phyloP scores from a whole-genome alignment of 345 rosid genomes.

The Psidium guajava region DNA sequence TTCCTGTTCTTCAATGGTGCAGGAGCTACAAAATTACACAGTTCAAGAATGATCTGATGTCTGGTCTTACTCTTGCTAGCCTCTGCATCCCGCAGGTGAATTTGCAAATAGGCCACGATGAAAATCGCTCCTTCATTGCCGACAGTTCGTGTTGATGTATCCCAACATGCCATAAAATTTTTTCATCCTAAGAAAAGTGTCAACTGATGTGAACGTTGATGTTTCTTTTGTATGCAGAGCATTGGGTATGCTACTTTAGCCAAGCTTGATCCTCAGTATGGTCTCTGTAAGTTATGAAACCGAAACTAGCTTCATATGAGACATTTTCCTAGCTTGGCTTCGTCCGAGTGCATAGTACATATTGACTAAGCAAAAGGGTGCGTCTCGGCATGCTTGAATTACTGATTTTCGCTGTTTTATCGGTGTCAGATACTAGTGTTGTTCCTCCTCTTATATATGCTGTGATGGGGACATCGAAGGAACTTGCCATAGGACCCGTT shows the following conservation, averaged over 20 bases:
- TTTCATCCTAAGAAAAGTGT: background rate
- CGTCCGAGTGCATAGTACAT: background rate
- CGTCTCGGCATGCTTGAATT: background rate
- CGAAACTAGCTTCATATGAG: background rate
- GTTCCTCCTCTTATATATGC: slow-evolving; percentile 87
- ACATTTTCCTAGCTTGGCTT: background rate
- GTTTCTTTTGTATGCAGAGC: slow-evolving; percentile 28
- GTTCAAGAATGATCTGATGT: slow-evolving; percentile 72
- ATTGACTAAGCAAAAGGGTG: background rate
- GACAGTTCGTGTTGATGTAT: background rate
- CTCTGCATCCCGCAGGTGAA: slow-evolving; percentile 95
- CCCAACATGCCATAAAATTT: background rate
- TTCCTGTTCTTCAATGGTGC: slow-evolving; percentile 71
- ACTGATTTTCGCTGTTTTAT: background rate
- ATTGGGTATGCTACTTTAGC: slow-evolving; percentile 95
- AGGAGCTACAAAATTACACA: slow-evolving; percentile 33
- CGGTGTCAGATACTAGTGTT: slow-evolving; percentile 59
- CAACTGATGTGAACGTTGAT: background rate
- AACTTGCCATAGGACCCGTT: slow-evolving; percentile 87
- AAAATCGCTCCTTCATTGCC: background rate
- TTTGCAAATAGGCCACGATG: background rate
- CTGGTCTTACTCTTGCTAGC: slow-evolving; percentile 92
- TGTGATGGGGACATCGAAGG: slow-evolving; percentile 86
- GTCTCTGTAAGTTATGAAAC: slow-evolving; percentile 55
- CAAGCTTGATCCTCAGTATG: slow-evolving; percentile 88